Percentiles rank a stretch among this genome's conserved stretches.
phyloP scores from a whole-genome alignment of 75 land plant species.

The Pinus taeda region DNA sequence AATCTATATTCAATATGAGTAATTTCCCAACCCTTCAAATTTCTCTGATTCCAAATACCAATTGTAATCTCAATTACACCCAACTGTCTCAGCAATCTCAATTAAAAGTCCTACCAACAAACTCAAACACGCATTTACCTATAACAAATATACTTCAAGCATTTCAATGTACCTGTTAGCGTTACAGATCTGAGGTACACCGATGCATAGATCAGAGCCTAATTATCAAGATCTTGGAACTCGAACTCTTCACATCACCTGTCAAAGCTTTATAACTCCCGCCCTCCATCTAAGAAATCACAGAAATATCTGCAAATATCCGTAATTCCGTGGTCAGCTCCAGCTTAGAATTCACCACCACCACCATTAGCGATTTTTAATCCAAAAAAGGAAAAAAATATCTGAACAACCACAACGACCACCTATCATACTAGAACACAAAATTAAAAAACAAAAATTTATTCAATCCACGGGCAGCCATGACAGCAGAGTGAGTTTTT shows the following conservation, averaged over 20 bases:
- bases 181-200: slow-evolving; percentile 1
- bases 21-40: too few species aligned
- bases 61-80: too few species aligned
- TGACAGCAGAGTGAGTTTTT: not conserved
- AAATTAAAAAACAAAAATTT: not conserved
- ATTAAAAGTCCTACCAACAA: too few species aligned
- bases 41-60: too few species aligned
- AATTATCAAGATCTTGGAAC: not conserved
- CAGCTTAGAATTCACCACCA: not conserved
- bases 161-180: slow-evolving; percentile 3
- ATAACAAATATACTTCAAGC: not conserved
- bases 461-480: not conserved
- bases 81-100: too few species aligned
- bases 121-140: too few species aligned
- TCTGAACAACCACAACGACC: not conserved
- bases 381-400: not conserved
- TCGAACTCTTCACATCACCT: not conserved
- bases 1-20: too few species aligned
- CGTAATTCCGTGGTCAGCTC: not conserved
- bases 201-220: too few species aligned
- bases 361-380: not conserved
- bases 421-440: not conserved
- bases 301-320: not conserved
- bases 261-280: not conserved
- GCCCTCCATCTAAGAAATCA: not conserved